These are phyloP conservation scores for Termitomyces eurrhizus DNA, from an alignment of 768 basidiomycete species.

Conservation along the genomic window DNA sequence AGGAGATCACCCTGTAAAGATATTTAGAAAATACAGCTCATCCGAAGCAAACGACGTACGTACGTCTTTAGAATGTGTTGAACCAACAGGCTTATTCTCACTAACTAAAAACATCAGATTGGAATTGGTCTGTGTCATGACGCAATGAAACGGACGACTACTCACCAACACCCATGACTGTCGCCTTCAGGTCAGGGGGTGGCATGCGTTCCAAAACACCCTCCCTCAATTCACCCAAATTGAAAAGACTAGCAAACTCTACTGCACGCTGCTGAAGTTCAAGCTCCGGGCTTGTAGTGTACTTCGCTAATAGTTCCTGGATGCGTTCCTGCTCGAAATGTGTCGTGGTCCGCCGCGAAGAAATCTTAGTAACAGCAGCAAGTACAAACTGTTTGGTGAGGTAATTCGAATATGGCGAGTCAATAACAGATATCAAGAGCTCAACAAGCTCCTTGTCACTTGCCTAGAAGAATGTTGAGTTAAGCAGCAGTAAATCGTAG, in stretches of 20 bases:
- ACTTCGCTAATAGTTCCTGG: conserved; percentile 70
- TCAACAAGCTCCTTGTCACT: conserved; percentile 83
- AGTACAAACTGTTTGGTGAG: conserved; percentile 92
- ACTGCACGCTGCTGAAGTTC: conserved; percentile 96
- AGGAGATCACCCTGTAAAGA: conserved; percentile 63
- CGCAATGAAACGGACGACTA: conserved; percentile 4
- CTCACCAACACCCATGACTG: conserved; percentile 89
- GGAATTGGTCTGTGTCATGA: background rate
- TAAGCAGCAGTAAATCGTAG: background rate
- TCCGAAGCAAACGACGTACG: conserved; percentile 31
- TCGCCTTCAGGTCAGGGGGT: conserved; percentile 96
- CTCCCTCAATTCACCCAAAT: conserved; percentile 64
- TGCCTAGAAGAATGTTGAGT: conserved; percentile 38
- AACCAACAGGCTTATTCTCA: conserved; percentile 95
- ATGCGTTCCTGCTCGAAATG: conserved; percentile 74
- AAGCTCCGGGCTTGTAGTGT: conserved; percentile 85
- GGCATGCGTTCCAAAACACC: conserved; percentile 98
- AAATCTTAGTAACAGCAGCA: conserved; percentile 85
- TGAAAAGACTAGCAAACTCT: conserved; percentile 87
- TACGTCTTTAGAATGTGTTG: conserved; percentile 77
- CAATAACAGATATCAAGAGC: conserved; percentile 79
- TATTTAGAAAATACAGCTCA: conserved; percentile 1
- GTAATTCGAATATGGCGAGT: conserved; percentile 92
- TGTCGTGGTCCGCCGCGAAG: conserved; percentile 70
- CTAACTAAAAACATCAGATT: conserved; percentile 54